Conservation (phyloP, 2,329 filamentous ascomycete species). For the Xylariaceae sp. region DNA sequence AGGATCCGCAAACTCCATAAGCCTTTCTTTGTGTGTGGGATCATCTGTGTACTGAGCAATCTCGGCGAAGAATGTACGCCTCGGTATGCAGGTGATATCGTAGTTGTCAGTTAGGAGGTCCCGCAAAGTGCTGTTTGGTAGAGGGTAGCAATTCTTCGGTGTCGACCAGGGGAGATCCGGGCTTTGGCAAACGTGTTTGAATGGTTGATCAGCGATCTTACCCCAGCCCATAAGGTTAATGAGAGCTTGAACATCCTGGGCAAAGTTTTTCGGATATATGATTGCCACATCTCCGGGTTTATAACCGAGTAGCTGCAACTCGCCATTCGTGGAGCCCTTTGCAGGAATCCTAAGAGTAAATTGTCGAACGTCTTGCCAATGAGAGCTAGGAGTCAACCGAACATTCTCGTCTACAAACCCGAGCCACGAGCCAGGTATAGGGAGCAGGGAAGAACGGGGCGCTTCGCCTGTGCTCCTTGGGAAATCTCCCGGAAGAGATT, state of each 20-base stretch:
- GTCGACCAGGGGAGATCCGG: slow-evolving; percentile 12
- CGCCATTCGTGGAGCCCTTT: slow-evolving; percentile 12
- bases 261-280: slow-evolving; percentile 84
- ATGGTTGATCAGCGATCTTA: slow-evolving; percentile 62
- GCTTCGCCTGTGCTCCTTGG: slow-evolving; percentile 9
- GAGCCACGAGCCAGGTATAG: slow-evolving; percentile 52
- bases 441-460: slow-evolving; percentile 41
- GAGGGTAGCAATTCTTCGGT: slow-evolving; percentile 34
- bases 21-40: slow-evolving; percentile 69
- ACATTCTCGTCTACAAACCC: slow-evolving; percentile 62
- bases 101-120: slow-evolving; percentile 75
- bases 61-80: slow-evolving; percentile 76
- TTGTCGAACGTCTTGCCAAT: slow-evolving; percentile 93
- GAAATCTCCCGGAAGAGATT: slow-evolving; percentile 32
- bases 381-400: slow-evolving; percentile 67
- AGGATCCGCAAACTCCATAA: slow-evolving; percentile 77
- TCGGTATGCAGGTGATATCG: slow-evolving; percentile 85
- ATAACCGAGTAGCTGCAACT: slow-evolving; percentile 37
- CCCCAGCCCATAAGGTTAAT: slow-evolving; percentile 78
- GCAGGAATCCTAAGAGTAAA: slow-evolving; percentile 55
- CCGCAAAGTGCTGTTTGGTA: slow-evolving; percentile 59
- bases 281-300: slow-evolving; percentile 76
- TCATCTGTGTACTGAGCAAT: slow-evolving; percentile 73
- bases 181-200: slow-evolving; percentile 37
- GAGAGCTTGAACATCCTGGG: slow-evolving; percentile 71